Percentiles rank a stretch among this genome's conserved stretches.
Evolutionary conservation across 2,329 filamentous ascomycete species (phyloP).

Genomic region (Ilyonectria sp.): DNA sequence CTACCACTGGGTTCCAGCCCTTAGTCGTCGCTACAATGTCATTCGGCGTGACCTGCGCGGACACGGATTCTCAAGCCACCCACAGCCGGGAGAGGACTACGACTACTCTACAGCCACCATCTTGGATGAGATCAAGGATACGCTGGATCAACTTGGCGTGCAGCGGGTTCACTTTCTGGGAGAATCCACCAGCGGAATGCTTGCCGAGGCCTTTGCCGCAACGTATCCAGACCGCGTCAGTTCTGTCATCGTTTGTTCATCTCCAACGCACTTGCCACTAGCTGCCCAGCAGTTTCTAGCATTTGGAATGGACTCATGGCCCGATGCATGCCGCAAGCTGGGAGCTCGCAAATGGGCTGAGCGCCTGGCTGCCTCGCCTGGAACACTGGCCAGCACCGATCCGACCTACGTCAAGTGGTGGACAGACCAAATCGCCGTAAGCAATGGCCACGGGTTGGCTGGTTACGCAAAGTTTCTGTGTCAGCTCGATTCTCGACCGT

Average conservation of each 20-base stretch:
- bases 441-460: constrained; percentile 23
- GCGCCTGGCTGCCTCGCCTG: not conserved
- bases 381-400: constrained; percentile 16
- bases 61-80: constrained; percentile 25
- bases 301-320: constrained; percentile 27
- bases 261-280: constrained; percentile 20
- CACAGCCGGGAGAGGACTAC: constrained; percentile 3
- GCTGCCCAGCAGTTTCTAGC: constrained; percentile 25
- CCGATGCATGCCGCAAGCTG: constrained; percentile 12
- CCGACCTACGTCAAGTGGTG: constrained; percentile 16
- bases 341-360: constrained; percentile 25
- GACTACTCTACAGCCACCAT: constrained; percentile 27
- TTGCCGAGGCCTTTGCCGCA: constrained; percentile 28
- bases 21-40: constrained; percentile 23
- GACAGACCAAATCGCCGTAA: constrained; percentile 21
- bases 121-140: constrained; percentile 26
- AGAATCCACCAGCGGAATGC: constrained; percentile 32
- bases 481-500: constrained; percentile 9
- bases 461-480: constrained; percentile 25
- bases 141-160: constrained; percentile 19
- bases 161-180: constrained; percentile 25
- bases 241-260: constrained; percentile 27
- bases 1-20: constrained; percentile 24
- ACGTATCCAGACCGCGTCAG: constrained; percentile 22
- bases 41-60: constrained; percentile 27